These are phyloP conservation scores for Russula griseocarnosa DNA, from an alignment of 768 basidiomycete species.

Conservation along the genomic window DNA sequence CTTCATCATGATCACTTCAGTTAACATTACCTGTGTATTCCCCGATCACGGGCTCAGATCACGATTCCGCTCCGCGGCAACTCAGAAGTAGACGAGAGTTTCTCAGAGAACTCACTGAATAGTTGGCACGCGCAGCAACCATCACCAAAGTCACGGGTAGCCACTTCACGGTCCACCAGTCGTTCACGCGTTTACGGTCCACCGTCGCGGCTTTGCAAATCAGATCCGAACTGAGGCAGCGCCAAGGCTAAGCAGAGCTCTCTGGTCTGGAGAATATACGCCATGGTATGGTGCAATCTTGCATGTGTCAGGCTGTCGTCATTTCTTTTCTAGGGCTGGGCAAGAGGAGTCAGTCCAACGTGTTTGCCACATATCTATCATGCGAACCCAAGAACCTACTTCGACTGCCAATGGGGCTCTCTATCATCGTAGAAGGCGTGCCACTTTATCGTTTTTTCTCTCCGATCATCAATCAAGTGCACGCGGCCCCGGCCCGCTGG, in stretches of 20 bases:
- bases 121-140: not conserved
- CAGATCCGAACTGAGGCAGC: not conserved
- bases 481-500: constrained; percentile 9
- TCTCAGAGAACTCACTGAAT: too few relatives aligned
- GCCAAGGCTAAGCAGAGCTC: too few relatives aligned
- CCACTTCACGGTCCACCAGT: not conserved
- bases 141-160: not conserved
- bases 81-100: not conserved
- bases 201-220: not conserved
- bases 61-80: not conserved
- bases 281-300: not conserved
- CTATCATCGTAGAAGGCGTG: not conserved
- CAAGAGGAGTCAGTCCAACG: not conserved
- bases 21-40: not conserved
- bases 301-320: not conserved
- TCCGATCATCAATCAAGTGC: not conserved
- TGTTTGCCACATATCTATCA: not conserved
- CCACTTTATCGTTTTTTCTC: not conserved
- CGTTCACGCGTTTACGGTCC: not conserved
- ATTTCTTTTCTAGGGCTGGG: not conserved
- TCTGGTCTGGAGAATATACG: not conserved
- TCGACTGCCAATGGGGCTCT: constrained; percentile 1
- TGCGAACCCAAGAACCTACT: not conserved
- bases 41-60: not conserved
- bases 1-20: too few relatives aligned